Evolutionary conservation across 2,329 filamentous ascomycete genomes (phyloP).

Genomic region (Fusarium liriodendri): DNA sequence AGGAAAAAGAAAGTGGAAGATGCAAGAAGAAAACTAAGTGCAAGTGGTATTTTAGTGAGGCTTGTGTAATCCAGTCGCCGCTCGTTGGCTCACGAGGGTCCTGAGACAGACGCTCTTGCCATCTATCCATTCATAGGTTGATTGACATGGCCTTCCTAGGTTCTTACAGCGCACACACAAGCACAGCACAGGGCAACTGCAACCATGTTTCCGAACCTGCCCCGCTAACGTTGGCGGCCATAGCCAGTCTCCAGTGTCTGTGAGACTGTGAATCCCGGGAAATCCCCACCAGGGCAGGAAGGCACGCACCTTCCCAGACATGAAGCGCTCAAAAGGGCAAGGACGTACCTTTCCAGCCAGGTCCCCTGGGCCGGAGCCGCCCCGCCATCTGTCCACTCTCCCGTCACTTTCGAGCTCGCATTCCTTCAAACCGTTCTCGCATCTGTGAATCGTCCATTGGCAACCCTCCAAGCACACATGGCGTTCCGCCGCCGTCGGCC

Average conservation of each 20-base stretch:
- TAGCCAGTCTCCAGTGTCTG: not conserved
- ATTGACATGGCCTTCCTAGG: not conserved
- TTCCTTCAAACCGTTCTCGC: not conserved
- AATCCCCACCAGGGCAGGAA: slow-evolving; percentile 11
- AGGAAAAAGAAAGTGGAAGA: not conserved
- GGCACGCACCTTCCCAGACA: slow-evolving; percentile 1
- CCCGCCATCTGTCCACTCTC: slow-evolving; percentile 34
- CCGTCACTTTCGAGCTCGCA: not conserved
- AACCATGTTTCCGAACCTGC: slow-evolving; percentile 32
- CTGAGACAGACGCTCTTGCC: slow-evolving; percentile 11
- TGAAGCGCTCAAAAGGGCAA: not conserved
- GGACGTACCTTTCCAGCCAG: not conserved
- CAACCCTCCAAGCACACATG: slow-evolving; percentile 18
- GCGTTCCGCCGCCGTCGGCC: slow-evolving; percentile 6
- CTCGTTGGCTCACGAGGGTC: slow-evolving; percentile 38
- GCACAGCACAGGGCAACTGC: too few relatives aligned
- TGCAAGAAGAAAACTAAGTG: not conserved
- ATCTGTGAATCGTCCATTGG: slow-evolving; percentile 20
- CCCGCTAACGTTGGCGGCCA: not conserved
- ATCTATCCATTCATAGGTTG: not conserved
- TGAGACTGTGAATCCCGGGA: slow-evolving; percentile 19
- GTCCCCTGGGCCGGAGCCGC: slow-evolving; percentile 28
- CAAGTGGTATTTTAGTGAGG: slow-evolving; percentile 22
- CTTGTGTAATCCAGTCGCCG: slow-evolving; percentile 36
- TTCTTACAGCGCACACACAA: not conserved